Evolutionary conservation across 1,284 basidiomycete genomes (phyloP).

Genomic region (Afroboletus lepidellus): DNA sequence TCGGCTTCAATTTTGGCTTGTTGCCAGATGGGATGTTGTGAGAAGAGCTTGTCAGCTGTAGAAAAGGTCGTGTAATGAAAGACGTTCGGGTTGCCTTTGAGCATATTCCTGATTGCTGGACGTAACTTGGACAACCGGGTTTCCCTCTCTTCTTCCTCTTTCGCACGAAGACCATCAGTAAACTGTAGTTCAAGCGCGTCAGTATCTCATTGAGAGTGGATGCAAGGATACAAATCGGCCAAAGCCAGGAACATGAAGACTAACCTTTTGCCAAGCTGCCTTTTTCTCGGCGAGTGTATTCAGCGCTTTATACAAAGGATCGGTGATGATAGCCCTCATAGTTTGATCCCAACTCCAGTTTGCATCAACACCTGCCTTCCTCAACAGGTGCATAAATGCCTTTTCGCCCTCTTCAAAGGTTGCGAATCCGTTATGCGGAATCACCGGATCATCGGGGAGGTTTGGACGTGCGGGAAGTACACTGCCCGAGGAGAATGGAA

Average conservation of each 20-base stretch:
- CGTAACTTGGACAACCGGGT: conserved; percentile 78
- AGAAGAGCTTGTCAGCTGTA: conserved; percentile 81
- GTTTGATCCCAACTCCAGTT: conserved; percentile 98
- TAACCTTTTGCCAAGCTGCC: conserved; percentile 85
- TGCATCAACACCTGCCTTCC: conserved; percentile 85
- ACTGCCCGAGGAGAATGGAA: conserved; percentile 57
- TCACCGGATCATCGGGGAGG: conserved; percentile 79
- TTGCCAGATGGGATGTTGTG: conserved; percentile 85
- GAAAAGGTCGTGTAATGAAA: conserved; percentile 87
- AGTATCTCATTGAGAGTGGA: conserved; percentile 5
- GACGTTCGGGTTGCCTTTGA: conserved; percentile 80
- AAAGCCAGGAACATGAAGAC: conserved; percentile 13
- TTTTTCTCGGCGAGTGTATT: conserved; percentile 95
- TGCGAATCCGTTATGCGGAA: conserved; percentile 84
- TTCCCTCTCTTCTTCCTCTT: conserved; percentile 79
- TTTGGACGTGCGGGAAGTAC: conserved; percentile 73
- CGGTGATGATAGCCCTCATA: conserved; percentile 96
- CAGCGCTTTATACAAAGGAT: conserved; percentile 94
- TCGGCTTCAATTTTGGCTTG: conserved; percentile 82
- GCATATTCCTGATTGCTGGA: conserved; percentile 80
- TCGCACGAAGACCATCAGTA: conserved; percentile 59
- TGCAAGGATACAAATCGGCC: neutral
- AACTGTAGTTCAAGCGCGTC: conserved; percentile 48
- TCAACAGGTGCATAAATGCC: conserved; percentile 88
- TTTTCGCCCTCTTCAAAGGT: conserved; percentile 90